Conservation (phyloP, 257 asterid species). For the Salvia miltiorrhiza region DNA sequence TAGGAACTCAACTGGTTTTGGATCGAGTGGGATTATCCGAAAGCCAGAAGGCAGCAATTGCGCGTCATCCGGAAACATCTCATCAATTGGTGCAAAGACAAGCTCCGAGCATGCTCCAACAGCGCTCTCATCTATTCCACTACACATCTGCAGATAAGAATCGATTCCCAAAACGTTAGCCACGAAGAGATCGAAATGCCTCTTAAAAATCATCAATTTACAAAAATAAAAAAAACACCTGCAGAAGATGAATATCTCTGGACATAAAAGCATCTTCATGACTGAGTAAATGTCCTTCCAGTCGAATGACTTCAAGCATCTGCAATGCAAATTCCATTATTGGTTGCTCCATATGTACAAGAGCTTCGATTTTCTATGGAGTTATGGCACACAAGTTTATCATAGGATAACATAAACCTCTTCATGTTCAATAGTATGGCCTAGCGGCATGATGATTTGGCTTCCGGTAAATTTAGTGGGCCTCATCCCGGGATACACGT, state of each 20-base stretch:
- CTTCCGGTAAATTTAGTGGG: conserved; percentile 91
- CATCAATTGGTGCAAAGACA: conserved; percentile 93
- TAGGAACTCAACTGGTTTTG: conserved; percentile 75
- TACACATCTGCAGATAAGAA: conserved; percentile 63
- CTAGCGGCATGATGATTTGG: conserved; percentile 93
- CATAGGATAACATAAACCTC: conserved; percentile 48
- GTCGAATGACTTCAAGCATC: conserved; percentile 98
- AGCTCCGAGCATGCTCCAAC: conserved; percentile 94
- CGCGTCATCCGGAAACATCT: conserved; percentile 94
- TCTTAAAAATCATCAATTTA: background rate
- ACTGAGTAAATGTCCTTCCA: conserved; percentile 76
- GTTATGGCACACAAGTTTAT: background rate
- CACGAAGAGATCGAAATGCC: background rate
- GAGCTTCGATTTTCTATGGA: background rate
- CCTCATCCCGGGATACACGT: conserved; percentile 79
- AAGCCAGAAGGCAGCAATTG: conserved; percentile 92
- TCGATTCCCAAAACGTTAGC: background rate
- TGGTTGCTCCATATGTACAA: background rate
- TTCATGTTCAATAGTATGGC: conserved; percentile 93
- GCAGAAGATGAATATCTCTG: conserved; percentile 86
- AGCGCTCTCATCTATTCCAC: conserved; percentile 86
- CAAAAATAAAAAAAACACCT: conserved; percentile 41
- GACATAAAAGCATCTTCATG: conserved; percentile 85
- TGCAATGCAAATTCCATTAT: conserved; percentile 16
- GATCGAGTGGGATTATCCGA: conserved; percentile 82